phyloP scores from a whole-genome alignment of 1,139 yeast species.

The Zygosaccharomyces pseudobailii region DNA sequence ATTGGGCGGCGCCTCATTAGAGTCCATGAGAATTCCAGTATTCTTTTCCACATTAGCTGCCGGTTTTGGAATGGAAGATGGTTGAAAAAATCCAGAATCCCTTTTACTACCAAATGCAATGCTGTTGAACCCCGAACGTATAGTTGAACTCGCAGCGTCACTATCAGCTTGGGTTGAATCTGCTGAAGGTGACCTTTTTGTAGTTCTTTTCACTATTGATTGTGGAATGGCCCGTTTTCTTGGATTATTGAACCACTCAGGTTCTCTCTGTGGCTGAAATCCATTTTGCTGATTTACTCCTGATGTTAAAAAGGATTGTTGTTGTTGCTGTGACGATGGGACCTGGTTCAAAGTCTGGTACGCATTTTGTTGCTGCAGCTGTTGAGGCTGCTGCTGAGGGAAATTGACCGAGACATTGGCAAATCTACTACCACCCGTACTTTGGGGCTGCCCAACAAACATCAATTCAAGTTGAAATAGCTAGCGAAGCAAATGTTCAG shows the following conservation, averaged over 20 bases:
- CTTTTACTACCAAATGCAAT: slow-evolving; percentile 38
- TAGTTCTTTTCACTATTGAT: slow-evolving; percentile 41
- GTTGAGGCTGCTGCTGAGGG: slow-evolving; percentile 21
- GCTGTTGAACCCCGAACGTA: slow-evolving; percentile 35
- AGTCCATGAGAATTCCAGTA: slow-evolving; percentile 22
- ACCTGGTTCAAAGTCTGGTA: slow-evolving; percentile 5
- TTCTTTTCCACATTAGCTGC: slow-evolving; percentile 29
- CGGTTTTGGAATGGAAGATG: slow-evolving; percentile 11
- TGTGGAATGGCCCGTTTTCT: slow-evolving; percentile 56
- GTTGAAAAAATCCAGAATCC: slow-evolving; percentile 17
- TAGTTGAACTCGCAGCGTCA: slow-evolving; percentile 15
- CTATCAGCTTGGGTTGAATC: slow-evolving; percentile 21
- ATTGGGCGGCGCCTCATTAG: slow-evolving; percentile 48
- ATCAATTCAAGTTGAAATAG: slow-evolving; percentile 5
- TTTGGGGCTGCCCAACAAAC: slow-evolving; percentile 22
- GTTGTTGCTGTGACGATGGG: slow-evolving; percentile 10
- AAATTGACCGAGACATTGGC: slow-evolving; percentile 20
- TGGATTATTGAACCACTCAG: slow-evolving; percentile 52
- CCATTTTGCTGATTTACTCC: slow-evolving; percentile 18
- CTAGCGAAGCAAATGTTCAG: neutral
- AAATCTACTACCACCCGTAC: slow-evolving; percentile 13
- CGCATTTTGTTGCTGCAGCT: slow-evolving; percentile 11
- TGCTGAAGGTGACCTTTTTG: slow-evolving; percentile 32
- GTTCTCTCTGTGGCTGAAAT: slow-evolving; percentile 27
- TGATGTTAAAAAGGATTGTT: slow-evolving; percentile 16